Percentiles rank a stretch among this genome's conserved stretches.
Conservation (phyloP, 768 basidiomycete species). For the Trametes sanguinea region DNA sequence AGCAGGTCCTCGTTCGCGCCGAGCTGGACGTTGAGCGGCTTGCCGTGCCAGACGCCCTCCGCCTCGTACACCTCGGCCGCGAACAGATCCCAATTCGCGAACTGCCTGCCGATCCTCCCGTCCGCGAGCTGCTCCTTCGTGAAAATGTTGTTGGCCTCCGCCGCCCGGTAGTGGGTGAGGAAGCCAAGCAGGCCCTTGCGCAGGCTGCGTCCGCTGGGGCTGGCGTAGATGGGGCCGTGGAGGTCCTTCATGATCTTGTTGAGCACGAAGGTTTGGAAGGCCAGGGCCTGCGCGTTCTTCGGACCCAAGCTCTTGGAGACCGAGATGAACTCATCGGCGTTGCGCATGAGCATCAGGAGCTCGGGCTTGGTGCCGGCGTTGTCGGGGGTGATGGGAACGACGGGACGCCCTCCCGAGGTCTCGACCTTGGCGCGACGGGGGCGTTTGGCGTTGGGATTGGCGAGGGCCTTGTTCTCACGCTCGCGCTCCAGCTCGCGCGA, state of each 20-base stretch:
- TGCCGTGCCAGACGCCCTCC: too few relatives aligned
- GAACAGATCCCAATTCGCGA: neutral
- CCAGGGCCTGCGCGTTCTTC: neutral
- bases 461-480: too few relatives aligned
- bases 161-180: neutral
- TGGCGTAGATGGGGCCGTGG: neutral
- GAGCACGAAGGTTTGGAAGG: neutral
- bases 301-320: neutral
- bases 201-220: neutral
- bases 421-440: neutral
- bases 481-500: too few relatives aligned
- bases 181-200: neutral
- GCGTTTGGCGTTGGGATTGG: too few relatives aligned
- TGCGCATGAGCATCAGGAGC: neutral
- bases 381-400: neutral
- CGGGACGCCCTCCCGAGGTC: neutral
- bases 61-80: too few relatives aligned
- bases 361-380: neutral
- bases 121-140: neutral
- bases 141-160: neutral
- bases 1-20: too few relatives aligned
- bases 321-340: neutral
- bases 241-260: neutral
- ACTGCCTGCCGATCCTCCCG: neutral
- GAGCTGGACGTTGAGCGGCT: too few relatives aligned